Conservation (phyloP, 2,329 filamentous ascomycete species). For the Alternaria metachromatica region DNA sequence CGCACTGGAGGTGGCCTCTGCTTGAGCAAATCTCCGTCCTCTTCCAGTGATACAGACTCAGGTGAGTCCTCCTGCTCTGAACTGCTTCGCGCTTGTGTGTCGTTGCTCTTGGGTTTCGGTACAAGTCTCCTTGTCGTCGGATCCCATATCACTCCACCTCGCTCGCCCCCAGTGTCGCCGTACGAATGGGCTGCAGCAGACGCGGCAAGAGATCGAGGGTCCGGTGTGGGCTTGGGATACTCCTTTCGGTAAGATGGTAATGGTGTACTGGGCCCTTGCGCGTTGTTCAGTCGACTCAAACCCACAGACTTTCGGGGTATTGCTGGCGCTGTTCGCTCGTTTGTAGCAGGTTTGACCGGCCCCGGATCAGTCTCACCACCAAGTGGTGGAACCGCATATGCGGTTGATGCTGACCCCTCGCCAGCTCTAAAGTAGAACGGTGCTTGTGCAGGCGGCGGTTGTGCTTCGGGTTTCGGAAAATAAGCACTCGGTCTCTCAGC, state of each 20-base stretch:
- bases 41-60: slow-evolving; percentile 29
- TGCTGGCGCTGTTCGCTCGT: slow-evolving; percentile 18
- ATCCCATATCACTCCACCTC: slow-evolving; percentile 19
- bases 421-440: slow-evolving; percentile 36
- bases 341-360: slow-evolving; percentile 11
- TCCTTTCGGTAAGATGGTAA: slow-evolving; percentile 58
- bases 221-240: slow-evolving; percentile 47
- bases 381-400: slow-evolving; percentile 23
- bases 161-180: slow-evolving; percentile 29
- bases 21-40: slow-evolving; percentile 25
- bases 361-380: slow-evolving; percentile 19
- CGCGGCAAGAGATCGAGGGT: slow-evolving; percentile 34
- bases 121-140: slow-evolving; percentile 16
- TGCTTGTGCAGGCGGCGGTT: slow-evolving; percentile 18
- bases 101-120: slow-evolving; percentile 19
- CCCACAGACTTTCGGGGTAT: slow-evolving; percentile 33
- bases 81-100: slow-evolving; percentile 22
- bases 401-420: slow-evolving; percentile 21
- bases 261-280: slow-evolving; percentile 15
- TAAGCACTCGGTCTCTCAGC: slow-evolving; percentile 26
- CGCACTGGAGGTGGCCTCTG: slow-evolving; percentile 31
- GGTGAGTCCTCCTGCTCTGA: slow-evolving; percentile 25
- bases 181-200: slow-evolving; percentile 44
- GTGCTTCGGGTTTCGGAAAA: slow-evolving; percentile 16
- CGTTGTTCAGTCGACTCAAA: slow-evolving; percentile 8